Base-by-base conservation (phyloP, 2,329 filamentous ascomycete species). In the Teratosphaeria epicoccoides region DNA sequence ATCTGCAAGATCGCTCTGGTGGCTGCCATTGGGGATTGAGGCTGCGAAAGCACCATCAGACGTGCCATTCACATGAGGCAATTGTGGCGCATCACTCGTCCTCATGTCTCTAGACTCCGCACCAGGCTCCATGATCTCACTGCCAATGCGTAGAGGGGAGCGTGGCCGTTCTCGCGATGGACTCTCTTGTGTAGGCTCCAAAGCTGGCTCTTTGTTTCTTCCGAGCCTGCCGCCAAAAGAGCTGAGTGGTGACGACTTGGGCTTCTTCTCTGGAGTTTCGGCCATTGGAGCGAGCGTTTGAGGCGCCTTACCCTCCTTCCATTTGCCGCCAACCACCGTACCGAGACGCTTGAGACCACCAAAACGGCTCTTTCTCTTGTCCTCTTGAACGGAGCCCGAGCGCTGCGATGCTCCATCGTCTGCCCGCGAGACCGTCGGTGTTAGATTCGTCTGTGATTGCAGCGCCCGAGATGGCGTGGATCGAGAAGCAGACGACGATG, bases 301-400 rank as follows among this genome's bases (percentile, higher is more conserved):
- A 9, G 63, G 62, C 49, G 62, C 57, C 51, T 86, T 73, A 66
- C 83, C 87, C 66, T 85, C 82, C 17, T 43, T 24, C 37, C 83
- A 75, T 43, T 55, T 55, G 6, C 54, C 52, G 24, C 80, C 78
- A 44, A 87, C 76, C 72, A 87, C 83, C 11, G 84, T 87, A 14
- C 84, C 84, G 49, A 88, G 76, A 51, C 83, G 77, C 59, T 66
- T 68, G 45, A 71, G 57, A 9, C 66, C 66, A 60, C 79, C 80
- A 46, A 82, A 75, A 43, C 82, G 63, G 44, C 63, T 61, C 45
- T 63, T 67, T 52, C 61, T 60, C 49, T 62, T 61, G 26, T 63
- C 61, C 46, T 67, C 59, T 77, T 81, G 51, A 20, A 61, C 54
- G n/a, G 78, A 79, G 61, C 81, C 79, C 68, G 57, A 51, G 29